phyloP scores from a whole-genome alignment of 1,139 yeast genomes.

The Zygosaccharomyces sapae region DNA sequence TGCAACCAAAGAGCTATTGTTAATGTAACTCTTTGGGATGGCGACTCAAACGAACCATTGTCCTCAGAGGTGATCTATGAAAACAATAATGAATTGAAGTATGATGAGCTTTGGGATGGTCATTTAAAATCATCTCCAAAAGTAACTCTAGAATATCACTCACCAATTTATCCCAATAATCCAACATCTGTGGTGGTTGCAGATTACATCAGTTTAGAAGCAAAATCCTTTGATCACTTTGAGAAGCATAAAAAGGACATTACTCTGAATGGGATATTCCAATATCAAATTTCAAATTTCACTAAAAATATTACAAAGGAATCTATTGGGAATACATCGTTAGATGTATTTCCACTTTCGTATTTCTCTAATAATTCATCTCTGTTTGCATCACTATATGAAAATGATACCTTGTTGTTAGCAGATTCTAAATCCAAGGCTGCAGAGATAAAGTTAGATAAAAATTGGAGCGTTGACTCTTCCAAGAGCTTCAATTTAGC shows the following conservation, averaged over 20 bases:
- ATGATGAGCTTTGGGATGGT: constrained; percentile 73
- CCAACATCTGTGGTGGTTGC: constrained; percentile 56
- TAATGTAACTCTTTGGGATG: constrained; percentile 60
- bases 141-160: constrained; percentile 45
- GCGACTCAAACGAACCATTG: constrained; percentile 41
- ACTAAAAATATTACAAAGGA: constrained; percentile 38
- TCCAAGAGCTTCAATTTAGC: constrained; percentile 14
- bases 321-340: constrained; percentile 59
- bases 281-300: constrained; percentile 70
- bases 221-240: constrained; percentile 48
- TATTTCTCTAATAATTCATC: constrained; percentile 39
- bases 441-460: constrained; percentile 18
- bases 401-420: constrained; percentile 22
- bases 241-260: constrained; percentile 31
- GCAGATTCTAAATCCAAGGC: constrained; percentile 31
- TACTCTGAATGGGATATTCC: constrained; percentile 69
- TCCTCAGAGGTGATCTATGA: constrained; percentile 54
- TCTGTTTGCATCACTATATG: constrained; percentile 27
- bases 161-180: constrained; percentile 34
- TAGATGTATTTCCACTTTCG: constrained; percentile 57
- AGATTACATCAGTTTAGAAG: constrained; percentile 58
- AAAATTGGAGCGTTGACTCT: constrained; percentile 15
- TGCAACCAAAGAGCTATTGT: constrained; percentile 72
- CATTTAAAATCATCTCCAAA: constrained; percentile 57
- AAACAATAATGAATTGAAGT: constrained; percentile 73